Evolutionary conservation across 2,329 filamentous ascomycete genomes (phyloP).

Genomic region (Trichoderma sp.): DNA sequence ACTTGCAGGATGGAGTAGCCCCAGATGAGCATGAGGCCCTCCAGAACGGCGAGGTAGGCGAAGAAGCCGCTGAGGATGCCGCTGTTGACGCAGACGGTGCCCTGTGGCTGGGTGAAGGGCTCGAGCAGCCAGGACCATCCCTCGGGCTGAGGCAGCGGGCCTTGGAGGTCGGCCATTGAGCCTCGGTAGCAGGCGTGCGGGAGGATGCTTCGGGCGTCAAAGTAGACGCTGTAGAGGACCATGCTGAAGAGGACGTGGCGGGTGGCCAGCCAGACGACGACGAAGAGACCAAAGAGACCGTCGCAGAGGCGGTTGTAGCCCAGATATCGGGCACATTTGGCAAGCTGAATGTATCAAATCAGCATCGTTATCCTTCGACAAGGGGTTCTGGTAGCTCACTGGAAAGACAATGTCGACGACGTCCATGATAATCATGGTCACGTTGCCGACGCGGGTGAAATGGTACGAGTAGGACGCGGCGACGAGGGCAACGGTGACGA

Average conservation of each 20-base stretch:
- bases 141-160: slow-evolving; percentile 54
- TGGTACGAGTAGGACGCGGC: slow-evolving; percentile 83
- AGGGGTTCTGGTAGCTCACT: slow-evolving; percentile 50
- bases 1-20: slow-evolving; percentile 86
- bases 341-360: slow-evolving; percentile 64
- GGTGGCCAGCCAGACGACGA: slow-evolving; percentile 78
- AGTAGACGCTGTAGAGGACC: slow-evolving; percentile 81
- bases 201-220: slow-evolving; percentile 64
- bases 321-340: slow-evolving; percentile 92
- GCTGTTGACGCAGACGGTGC: slow-evolving; percentile 79
- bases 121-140: slow-evolving; percentile 67
- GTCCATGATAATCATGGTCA: slow-evolving; percentile 92
- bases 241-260: slow-evolving; percentile 80
- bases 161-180: slow-evolving; percentile 55
- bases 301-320: slow-evolving; percentile 78
- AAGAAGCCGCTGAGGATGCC: slow-evolving; percentile 77
- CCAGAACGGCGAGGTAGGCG: slow-evolving; percentile 72
- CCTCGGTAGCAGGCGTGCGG: slow-evolving; percentile 72
- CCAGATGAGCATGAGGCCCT: slow-evolving; percentile 82
- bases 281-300: slow-evolving; percentile 80
- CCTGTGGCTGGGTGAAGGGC: slow-evolving; percentile 71
- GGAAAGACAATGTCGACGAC: slow-evolving; percentile 86
- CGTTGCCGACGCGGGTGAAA: slow-evolving; percentile 82
- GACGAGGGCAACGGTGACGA: slow-evolving; percentile 83
- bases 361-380: too few species aligned